phyloP scores from a whole-genome alignment of 306 rosid genomes.

The Gillenia trifoliata region DNA sequence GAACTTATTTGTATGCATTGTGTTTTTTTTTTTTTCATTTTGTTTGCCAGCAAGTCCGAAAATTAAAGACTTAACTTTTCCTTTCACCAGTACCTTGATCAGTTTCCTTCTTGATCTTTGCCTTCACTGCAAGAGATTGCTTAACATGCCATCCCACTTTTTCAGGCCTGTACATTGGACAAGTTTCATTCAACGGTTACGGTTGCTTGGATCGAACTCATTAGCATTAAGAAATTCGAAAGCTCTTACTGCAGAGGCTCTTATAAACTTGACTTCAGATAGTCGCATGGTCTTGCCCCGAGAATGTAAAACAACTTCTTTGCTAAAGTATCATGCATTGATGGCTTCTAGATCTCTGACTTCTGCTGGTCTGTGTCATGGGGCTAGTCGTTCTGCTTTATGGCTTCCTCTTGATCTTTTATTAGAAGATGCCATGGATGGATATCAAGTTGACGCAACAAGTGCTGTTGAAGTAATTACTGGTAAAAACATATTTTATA shows the following conservation, averaged over 20 bases:
- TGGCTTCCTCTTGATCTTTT: constrained; percentile 97
- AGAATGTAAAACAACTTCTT: constrained; percentile 64
- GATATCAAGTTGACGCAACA: constrained; percentile 84
- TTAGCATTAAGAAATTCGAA: constrained; percentile 67
- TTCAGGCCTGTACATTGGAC: constrained; percentile 80
- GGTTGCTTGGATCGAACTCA: constrained; percentile 60
- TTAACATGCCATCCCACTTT: constrained; percentile 17
- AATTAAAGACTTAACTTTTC: neutral
- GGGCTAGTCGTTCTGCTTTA: constrained; percentile 72
- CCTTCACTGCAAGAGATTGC: constrained; percentile 13
- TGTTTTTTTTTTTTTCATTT: neutral
- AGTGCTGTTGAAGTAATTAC: constrained; percentile 80
- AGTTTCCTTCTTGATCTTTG: neutral
- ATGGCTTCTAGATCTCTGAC: constrained; percentile 75
- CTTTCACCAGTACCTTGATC: neutral
- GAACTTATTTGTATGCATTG: neutral
- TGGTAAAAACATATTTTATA: constrained; percentile 33
- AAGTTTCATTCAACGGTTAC: constrained; percentile 55
- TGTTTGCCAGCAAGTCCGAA: neutral
- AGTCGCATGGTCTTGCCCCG: constrained; percentile 41
- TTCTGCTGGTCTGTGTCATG: constrained; percentile 69
- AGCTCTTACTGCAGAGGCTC: constrained; percentile 50
- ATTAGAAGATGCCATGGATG: constrained; percentile 97
- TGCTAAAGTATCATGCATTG: constrained; percentile 57
- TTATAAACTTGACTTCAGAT: constrained; percentile 58